Percentiles rank a stretch among this genome's conserved stretches.
Evolutionary conservation across 2,329 filamentous ascomycete species (phyloP).

Genomic region (Beauveria sp.): DNA sequence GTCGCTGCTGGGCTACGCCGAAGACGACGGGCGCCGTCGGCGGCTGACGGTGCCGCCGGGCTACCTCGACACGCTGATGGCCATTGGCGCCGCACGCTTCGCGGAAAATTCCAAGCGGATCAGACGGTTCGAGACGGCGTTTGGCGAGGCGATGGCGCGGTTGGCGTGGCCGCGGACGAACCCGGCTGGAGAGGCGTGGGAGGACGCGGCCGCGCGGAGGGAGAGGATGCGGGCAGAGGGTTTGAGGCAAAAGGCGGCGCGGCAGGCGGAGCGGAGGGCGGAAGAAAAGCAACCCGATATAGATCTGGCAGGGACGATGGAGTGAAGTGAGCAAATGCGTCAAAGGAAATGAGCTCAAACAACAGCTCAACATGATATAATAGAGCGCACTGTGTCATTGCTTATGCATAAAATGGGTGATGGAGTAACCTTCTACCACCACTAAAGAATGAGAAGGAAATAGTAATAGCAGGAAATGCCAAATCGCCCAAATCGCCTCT

Average conservation of each 20-base stretch:
- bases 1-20: slow-evolving; percentile 61
- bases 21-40: slow-evolving; percentile 28
- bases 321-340: background rate
- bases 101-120: slow-evolving; percentile 61
- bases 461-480: no score
- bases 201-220: slow-evolving; percentile 42
- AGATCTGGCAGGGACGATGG: background rate
- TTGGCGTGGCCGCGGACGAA: slow-evolving; percentile 20
- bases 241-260: slow-evolving; percentile 41
- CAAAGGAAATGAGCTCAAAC: background rate
- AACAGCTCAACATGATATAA: background rate
- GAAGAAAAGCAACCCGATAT: slow-evolving; percentile 14
- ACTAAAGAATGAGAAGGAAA: no score
- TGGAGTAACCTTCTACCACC: no score
- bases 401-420: no score
- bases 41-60: slow-evolving; percentile 50
- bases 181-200: slow-evolving; percentile 41
- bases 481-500: no score
- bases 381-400: no score
- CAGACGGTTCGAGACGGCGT: slow-evolving; percentile 50
- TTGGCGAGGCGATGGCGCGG: slow-evolving; percentile 30
- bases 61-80: slow-evolving; percentile 61
- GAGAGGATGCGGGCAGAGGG: slow-evolving; percentile 53
- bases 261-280: slow-evolving; percentile 19
- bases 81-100: slow-evolving; percentile 69